These are phyloP conservation scores for Alternaria burnsii DNA, from an alignment of 2,329 filamentous ascomycete species.

Conservation along the genomic window DNA sequence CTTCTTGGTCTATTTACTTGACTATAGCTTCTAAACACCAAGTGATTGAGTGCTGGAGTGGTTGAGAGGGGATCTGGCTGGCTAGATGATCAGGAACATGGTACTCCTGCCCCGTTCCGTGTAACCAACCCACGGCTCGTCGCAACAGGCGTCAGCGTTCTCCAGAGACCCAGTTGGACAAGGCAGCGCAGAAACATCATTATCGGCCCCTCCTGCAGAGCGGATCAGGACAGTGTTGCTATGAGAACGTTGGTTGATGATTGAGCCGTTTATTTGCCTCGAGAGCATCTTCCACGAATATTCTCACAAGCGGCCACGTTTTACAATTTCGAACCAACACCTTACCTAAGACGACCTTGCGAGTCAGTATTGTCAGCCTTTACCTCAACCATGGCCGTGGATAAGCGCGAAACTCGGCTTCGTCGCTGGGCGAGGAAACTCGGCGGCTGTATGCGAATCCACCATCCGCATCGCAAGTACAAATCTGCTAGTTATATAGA, in stretches of 20 bases:
- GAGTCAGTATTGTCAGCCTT: not conserved
- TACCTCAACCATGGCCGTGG: not conserved
- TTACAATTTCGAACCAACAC: not conserved
- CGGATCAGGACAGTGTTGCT: not conserved
- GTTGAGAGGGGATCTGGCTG: not conserved
- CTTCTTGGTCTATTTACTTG: not conserved
- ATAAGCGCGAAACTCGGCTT: constrained; percentile 11
- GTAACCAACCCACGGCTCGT: not conserved
- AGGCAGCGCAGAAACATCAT: constrained; percentile 6
- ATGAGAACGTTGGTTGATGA: not conserved
- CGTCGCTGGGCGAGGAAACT: constrained; percentile 13
- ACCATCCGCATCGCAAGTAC: constrained; percentile 9
- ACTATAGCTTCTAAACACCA: not conserved
- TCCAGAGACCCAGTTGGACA: not conserved
- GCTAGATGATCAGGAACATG: constrained; percentile 2
- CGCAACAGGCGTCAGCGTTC: not conserved
- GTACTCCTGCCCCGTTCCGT: not conserved
- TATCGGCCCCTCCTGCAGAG: constrained; percentile 4
- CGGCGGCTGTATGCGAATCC: constrained; percentile 8
- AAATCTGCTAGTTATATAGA: constrained; percentile 7
- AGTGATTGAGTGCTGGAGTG: not conserved
- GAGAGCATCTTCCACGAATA: constrained; percentile 5
- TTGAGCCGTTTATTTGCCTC: not conserved
- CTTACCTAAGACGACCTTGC: not conserved
- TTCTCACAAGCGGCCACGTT: not conserved